phyloP scores from a whole-genome alignment of 2,329 filamentous ascomycete genomes.

The Peltaster fructicola region DNA sequence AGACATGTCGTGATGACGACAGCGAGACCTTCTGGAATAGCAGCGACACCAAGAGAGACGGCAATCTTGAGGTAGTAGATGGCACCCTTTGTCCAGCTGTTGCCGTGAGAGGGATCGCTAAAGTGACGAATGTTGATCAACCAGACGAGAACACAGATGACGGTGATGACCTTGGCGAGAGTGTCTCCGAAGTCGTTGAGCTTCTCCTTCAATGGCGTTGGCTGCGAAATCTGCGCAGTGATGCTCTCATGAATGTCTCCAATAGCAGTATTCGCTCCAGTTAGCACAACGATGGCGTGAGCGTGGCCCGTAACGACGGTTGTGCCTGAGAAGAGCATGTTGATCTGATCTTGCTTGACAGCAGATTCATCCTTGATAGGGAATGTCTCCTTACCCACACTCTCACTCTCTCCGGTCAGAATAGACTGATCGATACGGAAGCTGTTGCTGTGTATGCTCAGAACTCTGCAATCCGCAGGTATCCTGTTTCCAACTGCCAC shows the following conservation, averaged over 20 bases:
- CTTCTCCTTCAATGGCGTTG: conserved; percentile 95
- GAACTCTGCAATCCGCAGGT: conserved; percentile 79
- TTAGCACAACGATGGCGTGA: conserved; percentile 76
- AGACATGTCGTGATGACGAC: conserved; percentile 98
- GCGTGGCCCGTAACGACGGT: conserved; percentile 92
- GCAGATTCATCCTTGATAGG: conserved; percentile 61
- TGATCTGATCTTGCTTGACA: conserved; percentile 92
- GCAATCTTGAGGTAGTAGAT: conserved; percentile 99
- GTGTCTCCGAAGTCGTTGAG: conserved; percentile 94
- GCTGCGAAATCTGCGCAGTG: conserved; percentile 90
- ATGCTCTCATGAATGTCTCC: conserved; percentile 99
- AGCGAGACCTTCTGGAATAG: conserved; percentile 91
- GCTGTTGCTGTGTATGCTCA: conserved; percentile 89
- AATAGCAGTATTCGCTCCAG: conserved; percentile 80
- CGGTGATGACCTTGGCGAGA: conserved; percentile 93
- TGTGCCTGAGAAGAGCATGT: conserved; percentile 96
- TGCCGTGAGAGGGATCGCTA: conserved; percentile 81
- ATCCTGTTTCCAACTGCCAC: conserved; percentile 83
- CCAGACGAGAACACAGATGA: conserved; percentile 94
- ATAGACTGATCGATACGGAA: conserved; percentile 96
- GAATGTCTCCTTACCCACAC: conserved; percentile 65
- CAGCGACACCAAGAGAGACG: conserved; percentile 90
- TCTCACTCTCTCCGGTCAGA: conserved; percentile 93
- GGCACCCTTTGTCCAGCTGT: conserved; percentile 75
- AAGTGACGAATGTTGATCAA: conserved; percentile 97